Percentiles rank a stretch among this genome's conserved stretches.
Evolutionary conservation across 352 stramenopile species (phyloP).

Genomic region (Phytophthora boehmeriae): DNA sequence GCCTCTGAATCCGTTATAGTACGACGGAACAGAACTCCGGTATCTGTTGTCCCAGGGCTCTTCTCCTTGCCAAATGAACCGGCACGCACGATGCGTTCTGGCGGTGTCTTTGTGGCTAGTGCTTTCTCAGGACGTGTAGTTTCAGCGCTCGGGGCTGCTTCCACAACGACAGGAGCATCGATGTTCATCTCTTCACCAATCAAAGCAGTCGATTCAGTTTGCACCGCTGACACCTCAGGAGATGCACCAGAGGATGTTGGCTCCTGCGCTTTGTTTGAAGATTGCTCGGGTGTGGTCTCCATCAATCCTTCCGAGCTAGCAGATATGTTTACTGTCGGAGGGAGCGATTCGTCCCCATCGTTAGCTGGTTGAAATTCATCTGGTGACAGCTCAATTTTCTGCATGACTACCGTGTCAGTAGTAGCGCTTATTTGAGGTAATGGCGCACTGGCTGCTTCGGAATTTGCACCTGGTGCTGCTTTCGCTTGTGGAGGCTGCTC

Average conservation of each 20-base stretch:
- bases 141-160: neutral
- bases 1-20: constrained; percentile 31
- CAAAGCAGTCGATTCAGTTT: neutral
- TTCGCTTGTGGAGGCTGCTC: neutral
- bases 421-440: neutral
- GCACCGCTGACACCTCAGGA: neutral
- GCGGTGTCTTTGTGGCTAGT: constrained; percentile 1
- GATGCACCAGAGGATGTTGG: neutral
- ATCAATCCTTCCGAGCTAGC: neutral
- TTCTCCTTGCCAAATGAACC: constrained; percentile 31
- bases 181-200: neutral
- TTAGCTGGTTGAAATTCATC: neutral
- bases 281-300: neutral
- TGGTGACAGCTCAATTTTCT: neutral
- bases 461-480: neutral
- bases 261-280: neutral
- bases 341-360: constrained; percentile 10
- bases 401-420: neutral
- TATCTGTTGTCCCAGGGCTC: constrained; percentile 3
- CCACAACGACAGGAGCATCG: neutral
- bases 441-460: neutral
- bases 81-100: constrained; percentile 14
- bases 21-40: constrained; percentile 21
- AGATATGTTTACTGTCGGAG: neutral
- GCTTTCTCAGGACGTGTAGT: neutral